A percentile compares a stretch with the other conserved stretches of the same genome.
These are phyloP conservation scores for Prunus mongolica DNA, from an alignment of 306 rosid species.

Conservation along the genomic window DNA sequence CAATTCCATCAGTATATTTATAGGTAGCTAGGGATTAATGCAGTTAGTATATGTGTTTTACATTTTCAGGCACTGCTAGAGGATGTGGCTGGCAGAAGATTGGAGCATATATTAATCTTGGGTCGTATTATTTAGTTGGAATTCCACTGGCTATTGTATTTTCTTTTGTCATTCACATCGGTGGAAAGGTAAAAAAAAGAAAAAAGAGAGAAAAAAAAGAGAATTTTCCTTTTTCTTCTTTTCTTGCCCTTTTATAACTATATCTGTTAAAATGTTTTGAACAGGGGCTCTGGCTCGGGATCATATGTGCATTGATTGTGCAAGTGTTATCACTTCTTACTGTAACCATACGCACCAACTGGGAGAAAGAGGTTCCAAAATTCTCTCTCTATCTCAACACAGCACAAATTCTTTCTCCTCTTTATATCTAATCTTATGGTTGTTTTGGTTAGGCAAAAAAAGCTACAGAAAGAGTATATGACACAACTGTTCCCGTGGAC, in stretches of 20 bases:
- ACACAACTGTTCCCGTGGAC: constrained; percentile 26
- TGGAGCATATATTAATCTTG: constrained; percentile 72
- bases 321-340: constrained; percentile 45
- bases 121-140: constrained; percentile 71
- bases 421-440: background rate
- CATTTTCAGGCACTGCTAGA: constrained; percentile 59
- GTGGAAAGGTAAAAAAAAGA: constrained; percentile 52
- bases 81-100: constrained; percentile 87
- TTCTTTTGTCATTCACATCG: constrained; percentile 56
- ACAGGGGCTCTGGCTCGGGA: constrained; percentile 82
- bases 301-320: constrained; percentile 59
- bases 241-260: background rate
- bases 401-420: background rate
- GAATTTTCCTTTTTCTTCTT: background rate
- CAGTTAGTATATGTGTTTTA: background rate
- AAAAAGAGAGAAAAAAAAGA: background rate
- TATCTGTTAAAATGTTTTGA: background rate
- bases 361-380: constrained; percentile 57
- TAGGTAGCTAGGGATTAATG: background rate
- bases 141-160: constrained; percentile 54
- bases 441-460: constrained; percentile 22
- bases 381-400: background rate
- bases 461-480: constrained; percentile 54
- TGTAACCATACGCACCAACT: constrained; percentile 53
- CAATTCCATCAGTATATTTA: too few relatives aligned